phyloP scores from a whole-genome alignment of 176 grass and related monocot species.

The Hordeum vulgare region MorexV3_pseudomolecules_assembly NC_058518.1:229236797-229237296 shows the following conservation, averaged over 20 bases:
- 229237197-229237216: conserved; percentile 86
- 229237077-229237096: conserved; percentile 93
- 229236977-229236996: conserved; percentile 46
- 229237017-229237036: conserved; percentile 1
- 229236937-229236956: too few relatives aligned
- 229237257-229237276: too few relatives aligned
- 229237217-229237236: too few relatives aligned
- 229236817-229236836: too few relatives aligned
- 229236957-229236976: neutral
- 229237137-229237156: conserved; percentile 50
- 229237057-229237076: conserved; percentile 98
- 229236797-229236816: too few relatives aligned
- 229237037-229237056: conserved; percentile 35
- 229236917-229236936: too few relatives aligned
- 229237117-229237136: neutral
- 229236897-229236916: too few relatives aligned
- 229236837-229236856: too few relatives aligned
- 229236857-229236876: too few relatives aligned
- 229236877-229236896: too few relatives aligned
- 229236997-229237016: neutral
- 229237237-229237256: too few relatives aligned
- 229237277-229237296: too few relatives aligned
- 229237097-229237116: conserved; percentile 95
- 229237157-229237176: conserved; percentile 90
- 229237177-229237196: conserved; percentile 93